These are phyloP conservation scores for Tardiomyces depauwii DNA, from an alignment of 1,139 yeast species.

Conservation along the genomic window DNA sequence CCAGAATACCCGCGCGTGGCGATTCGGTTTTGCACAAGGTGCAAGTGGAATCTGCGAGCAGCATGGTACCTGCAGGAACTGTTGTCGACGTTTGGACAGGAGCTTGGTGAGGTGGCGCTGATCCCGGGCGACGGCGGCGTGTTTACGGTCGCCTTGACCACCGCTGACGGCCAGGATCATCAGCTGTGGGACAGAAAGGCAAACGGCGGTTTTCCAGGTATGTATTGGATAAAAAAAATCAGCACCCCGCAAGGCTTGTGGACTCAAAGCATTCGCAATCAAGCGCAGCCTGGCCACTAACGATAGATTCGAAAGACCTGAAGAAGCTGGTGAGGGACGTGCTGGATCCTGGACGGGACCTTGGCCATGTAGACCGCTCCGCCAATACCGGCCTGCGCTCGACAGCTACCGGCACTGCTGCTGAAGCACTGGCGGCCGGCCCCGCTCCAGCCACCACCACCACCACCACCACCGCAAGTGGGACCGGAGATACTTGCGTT, in stretches of 20 bases:
- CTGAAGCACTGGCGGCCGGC: no score
- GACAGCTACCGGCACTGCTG: not conserved
- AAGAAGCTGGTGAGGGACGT: slow-evolving; percentile 42
- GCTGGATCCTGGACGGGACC: slow-evolving; percentile 33
- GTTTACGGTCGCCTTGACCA: slow-evolving; percentile 34
- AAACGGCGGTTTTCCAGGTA: slow-evolving; percentile 40
- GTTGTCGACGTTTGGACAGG: slow-evolving; percentile 43
- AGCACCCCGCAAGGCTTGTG: not conserved
- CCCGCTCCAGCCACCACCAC: no score
- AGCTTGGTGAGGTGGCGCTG: slow-evolving; percentile 43
- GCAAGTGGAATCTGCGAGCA: slow-evolving; percentile 59
- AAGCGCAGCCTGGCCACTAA: not conserved
- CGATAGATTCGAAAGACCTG: slow-evolving; percentile 40
- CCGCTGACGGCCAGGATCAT: slow-evolving; percentile 8
- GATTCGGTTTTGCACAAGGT: slow-evolving; percentile 47
- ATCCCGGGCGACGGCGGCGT: slow-evolving; percentile 44
- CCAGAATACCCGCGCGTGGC: slow-evolving; percentile 35
- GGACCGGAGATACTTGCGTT: no score
- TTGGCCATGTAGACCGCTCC: slow-evolving; percentile 36
- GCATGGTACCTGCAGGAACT: slow-evolving; percentile 58
- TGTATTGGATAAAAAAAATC: not conserved
- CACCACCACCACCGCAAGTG: no score
- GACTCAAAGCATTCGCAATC: no score
- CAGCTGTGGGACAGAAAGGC: slow-evolving; percentile 44
- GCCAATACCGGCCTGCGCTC: not conserved